Base-by-base conservation (phyloP, 345 rosid species). In the Eucalyptus polybractea region DNA sequence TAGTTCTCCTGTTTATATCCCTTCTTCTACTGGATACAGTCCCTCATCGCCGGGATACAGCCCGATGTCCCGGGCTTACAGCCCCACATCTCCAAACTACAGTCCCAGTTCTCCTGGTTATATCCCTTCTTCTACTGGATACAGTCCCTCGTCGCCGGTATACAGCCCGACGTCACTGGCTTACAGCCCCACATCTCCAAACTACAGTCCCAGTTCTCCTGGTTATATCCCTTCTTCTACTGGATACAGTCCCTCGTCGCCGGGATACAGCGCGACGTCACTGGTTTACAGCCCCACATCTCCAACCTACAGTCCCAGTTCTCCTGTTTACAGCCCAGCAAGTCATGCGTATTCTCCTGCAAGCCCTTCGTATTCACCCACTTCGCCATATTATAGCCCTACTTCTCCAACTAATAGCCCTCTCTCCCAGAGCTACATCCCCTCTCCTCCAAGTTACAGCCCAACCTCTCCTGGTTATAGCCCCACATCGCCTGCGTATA, bases 21-120 rank as follows among this genome's bases (percentile, higher is more conserved):
- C 99, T 11, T 95, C 95, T 86, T 95, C 98, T 80, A 98, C 98
- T 42, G 92, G 95, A 25, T 97, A 94, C 80, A 96, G 97, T 88
- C 99, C 99, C 27, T 95, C 96, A 12, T 93, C 94, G 89, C 97
- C 99, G 6, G 96, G 95, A 14, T 96, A 95, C 89, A 93, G 95
- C 90, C 97, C 96, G 1, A 90, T 92, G 40, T 92, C 93, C 12
- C 93, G 92, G 7, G 86, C 89, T 21, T 97, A 96, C 90, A 96
- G 97, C 89, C 99, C 99, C 17, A 93, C 97, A 4, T 96, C 98
- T 2, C 99, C 99, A 4, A 95, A 95, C 2, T 97, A 95, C 44
- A 96, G 97, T 88, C 98, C 99, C 25, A 96, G 97, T 31, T 97
- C 99, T 4, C 99, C 99, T 21, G 92, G 91, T 27, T 97, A 97